Conservation (phyloP, 805 yeast genomes). For the Kockiozyma suomiensis region DNA sequence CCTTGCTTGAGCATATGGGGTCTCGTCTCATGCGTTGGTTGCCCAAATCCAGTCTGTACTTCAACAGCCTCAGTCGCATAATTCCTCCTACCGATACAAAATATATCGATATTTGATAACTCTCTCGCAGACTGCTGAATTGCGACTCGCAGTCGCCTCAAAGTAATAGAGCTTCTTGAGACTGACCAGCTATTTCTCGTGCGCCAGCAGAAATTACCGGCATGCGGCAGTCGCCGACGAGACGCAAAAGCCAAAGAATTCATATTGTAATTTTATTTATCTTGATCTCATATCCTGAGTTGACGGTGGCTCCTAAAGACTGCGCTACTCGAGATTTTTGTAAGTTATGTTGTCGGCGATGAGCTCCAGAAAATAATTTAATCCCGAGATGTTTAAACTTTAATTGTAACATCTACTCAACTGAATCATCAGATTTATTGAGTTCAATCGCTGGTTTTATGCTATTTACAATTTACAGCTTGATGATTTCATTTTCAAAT, state of each 20-base stretch:
- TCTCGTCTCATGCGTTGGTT: constrained; percentile 83
- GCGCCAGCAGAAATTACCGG: not conserved
- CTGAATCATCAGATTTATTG: too few species aligned
- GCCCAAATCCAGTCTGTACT: constrained; percentile 54
- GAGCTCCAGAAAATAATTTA: not conserved
- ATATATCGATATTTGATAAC: not conserved
- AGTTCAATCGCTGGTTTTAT: too few species aligned
- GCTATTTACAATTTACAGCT: too few species aligned
- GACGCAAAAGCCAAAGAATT: too few species aligned
- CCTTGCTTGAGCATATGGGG: constrained; percentile 75
- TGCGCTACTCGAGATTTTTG: too few species aligned
- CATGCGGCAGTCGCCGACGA: not conserved
- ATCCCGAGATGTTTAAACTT: not conserved
- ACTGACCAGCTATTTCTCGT: not conserved
- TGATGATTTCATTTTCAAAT: too few species aligned
- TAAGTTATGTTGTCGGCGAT: not conserved
- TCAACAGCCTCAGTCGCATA: not conserved
- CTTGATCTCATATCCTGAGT: too few species aligned
- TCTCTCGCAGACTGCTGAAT: not conserved
- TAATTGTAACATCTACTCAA: too few species aligned
- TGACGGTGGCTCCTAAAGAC: too few species aligned
- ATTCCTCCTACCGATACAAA: not conserved
- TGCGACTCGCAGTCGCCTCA: too few species aligned
- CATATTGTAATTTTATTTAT: not conserved
- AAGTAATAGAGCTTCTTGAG: too few species aligned